These are phyloP conservation scores for Lentinula sp. DNA, from an alignment of 768 basidiomycete genomes.

Conservation along the genomic window DNA sequence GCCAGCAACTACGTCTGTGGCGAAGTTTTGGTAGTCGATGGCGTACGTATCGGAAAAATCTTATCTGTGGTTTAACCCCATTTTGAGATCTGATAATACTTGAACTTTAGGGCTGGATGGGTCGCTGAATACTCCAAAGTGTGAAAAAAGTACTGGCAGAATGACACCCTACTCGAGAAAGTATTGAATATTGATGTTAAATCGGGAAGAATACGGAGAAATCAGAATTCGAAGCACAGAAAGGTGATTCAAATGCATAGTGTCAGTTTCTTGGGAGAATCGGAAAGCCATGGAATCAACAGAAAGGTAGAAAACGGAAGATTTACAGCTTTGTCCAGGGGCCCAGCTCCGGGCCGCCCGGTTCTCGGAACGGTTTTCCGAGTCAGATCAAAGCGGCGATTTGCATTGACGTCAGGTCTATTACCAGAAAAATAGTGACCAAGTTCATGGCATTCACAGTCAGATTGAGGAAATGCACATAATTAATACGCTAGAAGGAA, in stretches of 20 bases:
- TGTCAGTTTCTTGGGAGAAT: not conserved
- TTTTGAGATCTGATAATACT: not conserved
- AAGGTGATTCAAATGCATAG: not conserved
- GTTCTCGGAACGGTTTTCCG: not conserved
- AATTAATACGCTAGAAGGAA: not conserved
- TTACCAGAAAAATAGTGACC: not conserved
- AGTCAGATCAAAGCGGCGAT: not conserved
- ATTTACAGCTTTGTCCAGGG: not conserved
- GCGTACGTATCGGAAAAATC: constrained; percentile 32
- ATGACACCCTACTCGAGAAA: not conserved
- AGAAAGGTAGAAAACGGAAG: too few species aligned
- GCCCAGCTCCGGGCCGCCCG: not conserved
- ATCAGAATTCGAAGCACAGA: not conserved
- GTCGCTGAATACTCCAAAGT: constrained; percentile 24
- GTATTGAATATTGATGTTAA: not conserved
- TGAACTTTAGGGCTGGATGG: constrained; percentile 52
- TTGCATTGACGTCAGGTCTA: not conserved
- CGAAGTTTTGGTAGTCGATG: constrained; percentile 66
- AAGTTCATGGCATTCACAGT: too few species aligned
- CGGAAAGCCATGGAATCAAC: not conserved
- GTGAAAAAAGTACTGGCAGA: not conserved
- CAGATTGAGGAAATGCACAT: too few species aligned
- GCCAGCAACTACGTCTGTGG: constrained; percentile 72
- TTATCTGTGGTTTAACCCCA: constrained; percentile 1
- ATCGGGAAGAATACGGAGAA: not conserved